Conservation (phyloP, 73 alveolate species). For the Paramecium bursaria region DNA sequence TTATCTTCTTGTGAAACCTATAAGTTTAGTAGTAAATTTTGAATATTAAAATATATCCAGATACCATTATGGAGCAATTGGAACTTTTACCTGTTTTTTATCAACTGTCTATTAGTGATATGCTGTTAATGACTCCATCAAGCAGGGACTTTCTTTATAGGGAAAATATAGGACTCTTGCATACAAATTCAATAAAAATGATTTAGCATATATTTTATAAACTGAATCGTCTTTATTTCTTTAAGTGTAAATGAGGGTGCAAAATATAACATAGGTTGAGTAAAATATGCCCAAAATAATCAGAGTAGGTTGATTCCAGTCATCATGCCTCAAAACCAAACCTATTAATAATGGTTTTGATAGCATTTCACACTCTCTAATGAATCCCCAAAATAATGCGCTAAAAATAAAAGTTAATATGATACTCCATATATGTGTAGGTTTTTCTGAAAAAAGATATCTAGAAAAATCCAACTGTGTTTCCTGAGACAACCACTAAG, state of each 20-base stretch:
- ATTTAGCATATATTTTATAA: not conserved
- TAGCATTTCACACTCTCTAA: not conserved
- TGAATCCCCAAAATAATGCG: not conserved
- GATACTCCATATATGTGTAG: too few species aligned
- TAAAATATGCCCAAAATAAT: slow-evolving; percentile 3
- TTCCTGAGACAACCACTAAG: too few species aligned
- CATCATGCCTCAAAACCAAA: not conserved
- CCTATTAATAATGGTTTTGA: slow-evolving; percentile 19
- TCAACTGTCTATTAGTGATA: not conserved
- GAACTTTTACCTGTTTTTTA: slow-evolving; percentile 9
- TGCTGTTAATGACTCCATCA: not conserved
- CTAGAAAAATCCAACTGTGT: too few species aligned
- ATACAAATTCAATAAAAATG: slow-evolving; percentile 12
- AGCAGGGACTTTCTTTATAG: slow-evolving; percentile 42
- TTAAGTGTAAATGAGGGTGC: slow-evolving; percentile 14
- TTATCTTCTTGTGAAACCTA: slow-evolving; percentile 30
- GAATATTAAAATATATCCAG: slow-evolving; percentile 10
- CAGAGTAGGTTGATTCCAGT: not conserved
- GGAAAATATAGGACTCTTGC: slow-evolving; percentile 50
- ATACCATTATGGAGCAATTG: slow-evolving; percentile 5
- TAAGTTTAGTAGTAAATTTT: not conserved
- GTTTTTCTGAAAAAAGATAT: too few species aligned
- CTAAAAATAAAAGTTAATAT: not conserved
- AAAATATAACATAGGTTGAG: not conserved
- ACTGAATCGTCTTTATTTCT: too few species aligned